Evolutionary conservation across 805 yeast species (phyloP), one percentile per base, ranked within the genome.

Genomic region (Lipomyces kockii): DNA sequence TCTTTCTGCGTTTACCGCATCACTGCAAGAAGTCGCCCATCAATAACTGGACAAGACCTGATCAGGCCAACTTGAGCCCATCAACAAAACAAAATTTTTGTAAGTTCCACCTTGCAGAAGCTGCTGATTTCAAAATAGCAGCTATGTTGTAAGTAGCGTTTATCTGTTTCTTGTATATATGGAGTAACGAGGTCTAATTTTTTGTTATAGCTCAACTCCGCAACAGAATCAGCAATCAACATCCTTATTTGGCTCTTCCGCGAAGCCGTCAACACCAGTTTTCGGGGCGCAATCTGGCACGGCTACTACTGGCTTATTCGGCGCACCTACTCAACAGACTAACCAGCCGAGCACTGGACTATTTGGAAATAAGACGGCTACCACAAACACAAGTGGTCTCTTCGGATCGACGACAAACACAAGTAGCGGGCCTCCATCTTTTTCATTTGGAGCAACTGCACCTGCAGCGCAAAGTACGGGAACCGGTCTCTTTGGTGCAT

Each of bases 191-290:
- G 0, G n/a, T 59, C 27, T 43, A 20, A 20, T 9, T 17, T 2
- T n/a, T 29, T 43, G 14, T 17, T n/a, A 0, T 35, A 58, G 64
- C 56, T 60, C 67, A 7, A 55, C 67, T 20, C 64, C 61, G 14
- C 64, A 60, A 58, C 58, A 32, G 34, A 22, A 27, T 20, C 35
- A 39, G n/a, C 46, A 34, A 14, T 35, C 67, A 43, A 57, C 69
- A 51, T 49, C 61, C 54, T 52, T 60, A 39, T 66, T 66, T 39
- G 63, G 70, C 46, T 39, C 66, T 35, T 29, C 61, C 3, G 66
- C 64, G 35, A 54, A 61, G 35, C 54, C 65, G 7, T 55, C 69
- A 5, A 58, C 66, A 37, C 35, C 34, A 34, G 43, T 25, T 8
- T 64, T 64, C 34, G 63, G 67, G 29, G 55, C 55, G n/a, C 60